Evolutionary conservation across 2,329 filamentous ascomycete species (phyloP).

Genomic region (Fusarium bulbicola): DNA sequence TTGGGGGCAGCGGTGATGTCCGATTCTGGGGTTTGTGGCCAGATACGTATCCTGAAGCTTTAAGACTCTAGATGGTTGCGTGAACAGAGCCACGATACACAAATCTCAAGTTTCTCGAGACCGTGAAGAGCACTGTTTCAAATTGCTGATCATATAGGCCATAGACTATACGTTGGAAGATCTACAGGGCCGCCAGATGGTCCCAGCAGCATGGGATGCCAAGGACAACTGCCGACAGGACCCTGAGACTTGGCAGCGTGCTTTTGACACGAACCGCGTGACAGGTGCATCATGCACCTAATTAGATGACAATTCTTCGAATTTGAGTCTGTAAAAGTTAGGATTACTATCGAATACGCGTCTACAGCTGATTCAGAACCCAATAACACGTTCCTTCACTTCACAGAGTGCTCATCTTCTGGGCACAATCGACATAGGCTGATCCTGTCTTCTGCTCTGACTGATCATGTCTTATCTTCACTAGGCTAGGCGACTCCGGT

Average conservation of each 20-base stretch:
- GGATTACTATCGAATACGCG: accelerated
- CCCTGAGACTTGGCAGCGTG: not conserved
- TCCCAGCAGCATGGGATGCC: not conserved
- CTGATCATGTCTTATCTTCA: too few species aligned
- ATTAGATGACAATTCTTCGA: not conserved
- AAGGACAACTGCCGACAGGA: not conserved
- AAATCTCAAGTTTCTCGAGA: not conserved
- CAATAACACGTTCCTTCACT: not conserved
- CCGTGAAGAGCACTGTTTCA: not conserved
- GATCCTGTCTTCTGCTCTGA: not conserved
- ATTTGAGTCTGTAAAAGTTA: not conserved
- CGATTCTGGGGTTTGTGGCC: not conserved
- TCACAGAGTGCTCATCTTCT: not conserved
- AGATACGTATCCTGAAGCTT: too few species aligned
- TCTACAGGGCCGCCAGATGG: not conserved
- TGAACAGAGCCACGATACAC: not conserved
- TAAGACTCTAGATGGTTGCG: too few species aligned
- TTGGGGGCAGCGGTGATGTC: not conserved
- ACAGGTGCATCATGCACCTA: not conserved
- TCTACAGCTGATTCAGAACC: not conserved
- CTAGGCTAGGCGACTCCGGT: not conserved
- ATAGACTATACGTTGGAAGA: not conserved
- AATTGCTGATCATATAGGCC: not conserved
- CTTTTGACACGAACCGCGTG: not conserved
- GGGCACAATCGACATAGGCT: not conserved